Evolutionary conservation across 139 green algal species (phyloP).

Genomic region (Marvania coccoides): DNA sequence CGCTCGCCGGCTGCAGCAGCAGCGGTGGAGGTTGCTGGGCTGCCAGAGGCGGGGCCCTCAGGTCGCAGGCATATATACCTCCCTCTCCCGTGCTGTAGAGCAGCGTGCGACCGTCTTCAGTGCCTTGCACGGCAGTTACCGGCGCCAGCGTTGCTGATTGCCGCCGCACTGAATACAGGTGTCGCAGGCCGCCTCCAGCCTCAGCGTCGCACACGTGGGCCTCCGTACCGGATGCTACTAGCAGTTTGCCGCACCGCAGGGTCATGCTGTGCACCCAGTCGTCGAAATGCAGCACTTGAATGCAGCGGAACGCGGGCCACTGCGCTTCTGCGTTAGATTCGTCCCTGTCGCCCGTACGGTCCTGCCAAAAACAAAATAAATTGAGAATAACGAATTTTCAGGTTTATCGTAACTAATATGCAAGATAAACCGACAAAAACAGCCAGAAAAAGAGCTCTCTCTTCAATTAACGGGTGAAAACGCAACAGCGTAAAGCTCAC

Average conservation of each 20-base stretch:
- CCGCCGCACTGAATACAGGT: background rate
- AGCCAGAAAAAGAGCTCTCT: too few species aligned
- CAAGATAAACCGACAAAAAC: too few species aligned
- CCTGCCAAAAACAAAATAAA: too few species aligned
- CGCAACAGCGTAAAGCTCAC: too few species aligned
- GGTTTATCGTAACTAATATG: too few species aligned
- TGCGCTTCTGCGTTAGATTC: background rate
- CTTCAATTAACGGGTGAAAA: too few species aligned
- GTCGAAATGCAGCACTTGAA: conserved; percentile 36
- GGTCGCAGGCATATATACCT: conserved; percentile 42
- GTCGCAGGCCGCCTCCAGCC: background rate
- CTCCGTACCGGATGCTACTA: conserved; percentile 2
- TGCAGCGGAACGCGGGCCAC: conserved; percentile 8
- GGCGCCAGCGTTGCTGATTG: background rate
- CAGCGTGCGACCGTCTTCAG: conserved; percentile 35
- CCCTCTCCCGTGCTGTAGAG: conserved; percentile 46
- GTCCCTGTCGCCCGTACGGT: too few species aligned
- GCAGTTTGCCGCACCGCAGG: background rate
- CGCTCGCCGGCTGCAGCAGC: conserved; percentile 2
- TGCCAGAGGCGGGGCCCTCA: conserved; percentile 10
- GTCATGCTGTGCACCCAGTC: conserved; percentile 57
- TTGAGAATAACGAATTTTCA: too few species aligned
- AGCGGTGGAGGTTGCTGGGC: background rate
- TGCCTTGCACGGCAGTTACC: conserved; percentile 40
- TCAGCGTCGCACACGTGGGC: conserved; percentile 1